Conservation (phyloP, 1,139 yeast genomes). For the Pichia kudriavzevii region DNA sequence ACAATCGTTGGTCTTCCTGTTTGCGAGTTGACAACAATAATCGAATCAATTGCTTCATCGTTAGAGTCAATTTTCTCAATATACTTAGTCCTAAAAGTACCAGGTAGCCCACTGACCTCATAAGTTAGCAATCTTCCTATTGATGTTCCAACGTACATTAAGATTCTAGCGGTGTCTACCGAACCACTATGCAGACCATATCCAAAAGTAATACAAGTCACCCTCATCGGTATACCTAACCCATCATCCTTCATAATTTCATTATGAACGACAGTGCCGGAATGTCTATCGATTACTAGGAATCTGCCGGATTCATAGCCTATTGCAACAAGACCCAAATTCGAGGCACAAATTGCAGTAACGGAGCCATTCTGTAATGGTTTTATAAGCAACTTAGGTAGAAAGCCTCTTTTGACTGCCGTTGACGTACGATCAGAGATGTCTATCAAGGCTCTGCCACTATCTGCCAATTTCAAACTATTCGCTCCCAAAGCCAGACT, state of each 20-base stretch:
- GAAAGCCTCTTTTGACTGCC: conserved; percentile 51
- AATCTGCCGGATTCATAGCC: conserved; percentile 74
- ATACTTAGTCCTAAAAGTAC: conserved; percentile 59
- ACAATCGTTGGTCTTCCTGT: conserved; percentile 65
- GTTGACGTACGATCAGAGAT: conserved; percentile 37
- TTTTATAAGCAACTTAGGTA: conserved; percentile 58
- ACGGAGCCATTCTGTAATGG: conserved; percentile 41
- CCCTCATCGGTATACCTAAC: conserved; percentile 31
- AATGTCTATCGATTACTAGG: conserved; percentile 73
- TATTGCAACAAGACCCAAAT: conserved; percentile 78
- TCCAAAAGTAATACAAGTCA: conserved; percentile 65
- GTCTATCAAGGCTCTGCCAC: conserved; percentile 29
- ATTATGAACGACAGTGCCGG: conserved; percentile 66
- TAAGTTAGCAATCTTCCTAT: conserved; percentile 65
- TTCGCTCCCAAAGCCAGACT: conserved; percentile 22
- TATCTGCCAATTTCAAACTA: conserved; percentile 29
- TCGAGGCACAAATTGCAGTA: conserved; percentile 58
- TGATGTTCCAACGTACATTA: conserved; percentile 72
- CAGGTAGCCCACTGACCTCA: conserved; percentile 61
- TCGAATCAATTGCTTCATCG: conserved; percentile 42
- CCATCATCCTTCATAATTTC: conserved; percentile 39
- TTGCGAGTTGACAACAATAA: conserved; percentile 52
- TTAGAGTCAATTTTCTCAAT: conserved; percentile 44
- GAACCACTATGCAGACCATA: conserved; percentile 45
- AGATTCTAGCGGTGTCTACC: conserved; percentile 60